phyloP scores from a whole-genome alignment of 176 grass and related monocot genomes.

The Tillandsia fasciculata region DNA sequence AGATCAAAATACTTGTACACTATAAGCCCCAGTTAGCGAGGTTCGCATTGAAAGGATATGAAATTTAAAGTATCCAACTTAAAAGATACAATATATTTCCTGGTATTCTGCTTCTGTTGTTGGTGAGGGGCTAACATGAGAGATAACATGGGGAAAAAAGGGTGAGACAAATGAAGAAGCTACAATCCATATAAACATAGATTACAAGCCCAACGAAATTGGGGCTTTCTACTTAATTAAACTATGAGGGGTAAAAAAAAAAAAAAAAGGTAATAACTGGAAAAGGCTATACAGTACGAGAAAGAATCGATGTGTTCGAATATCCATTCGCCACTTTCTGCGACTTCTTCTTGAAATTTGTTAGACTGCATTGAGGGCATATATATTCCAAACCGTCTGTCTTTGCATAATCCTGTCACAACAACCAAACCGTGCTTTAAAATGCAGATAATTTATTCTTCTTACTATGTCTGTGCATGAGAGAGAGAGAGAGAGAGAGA shows the following conservation, averaged over 20 bases:
- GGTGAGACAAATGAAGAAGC: too few species aligned
- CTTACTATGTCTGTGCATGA: neutral
- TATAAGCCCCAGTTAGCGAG: too few species aligned
- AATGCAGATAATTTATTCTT: neutral
- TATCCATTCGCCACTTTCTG: conserved; percentile 61
- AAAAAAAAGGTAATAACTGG: conserved; percentile 7
- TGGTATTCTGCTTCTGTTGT: too few species aligned
- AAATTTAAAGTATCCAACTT: too few species aligned
- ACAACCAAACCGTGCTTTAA: neutral
- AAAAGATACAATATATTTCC: too few species aligned
- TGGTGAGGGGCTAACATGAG: too few species aligned
- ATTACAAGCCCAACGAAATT: neutral
- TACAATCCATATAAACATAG: too few species aligned
- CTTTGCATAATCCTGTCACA: conserved; percentile 80
- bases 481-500: neutral
- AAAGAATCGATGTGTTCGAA: conserved; percentile 39
- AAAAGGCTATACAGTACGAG: conserved; percentile 44
- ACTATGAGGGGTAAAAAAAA: conserved; percentile 10
- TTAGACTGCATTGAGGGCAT: conserved; percentile 87
- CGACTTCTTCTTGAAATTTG: conserved; percentile 78
- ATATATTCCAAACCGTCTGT: conserved; percentile 98
- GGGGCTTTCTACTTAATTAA: neutral
- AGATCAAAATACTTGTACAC: too few species aligned
- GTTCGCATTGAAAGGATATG: too few species aligned
- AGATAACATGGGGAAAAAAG: too few species aligned